Evolutionary conservation across 192 early-diverging fungal species (phyloP), one percentile per base, ranked within the genome.

Genomic region (Coemansia sp.): DNA sequence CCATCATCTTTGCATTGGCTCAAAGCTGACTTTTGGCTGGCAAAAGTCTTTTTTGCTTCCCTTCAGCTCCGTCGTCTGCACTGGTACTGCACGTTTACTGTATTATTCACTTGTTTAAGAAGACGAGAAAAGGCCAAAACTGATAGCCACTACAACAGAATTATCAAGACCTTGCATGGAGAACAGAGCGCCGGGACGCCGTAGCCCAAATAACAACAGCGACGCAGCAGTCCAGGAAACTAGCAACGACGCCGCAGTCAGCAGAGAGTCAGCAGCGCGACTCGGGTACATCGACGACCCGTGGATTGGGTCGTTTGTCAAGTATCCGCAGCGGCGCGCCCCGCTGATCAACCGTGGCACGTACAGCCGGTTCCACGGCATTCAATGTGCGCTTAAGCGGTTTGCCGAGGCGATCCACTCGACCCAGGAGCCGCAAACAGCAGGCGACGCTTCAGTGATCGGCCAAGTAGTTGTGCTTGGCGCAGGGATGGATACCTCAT

Each of bases 311-410:
- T 78, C 88, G 35, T 96, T 97, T 85, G 88, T 95, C 7, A 84
- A 84, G 35, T 84, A 86, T 4, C 82, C 91, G n/a, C 79, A 84
- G 7, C 76, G 90, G 26, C 83, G 94, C 15, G 87, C 93, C 15
- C 97, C 95, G 20, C 81, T 99, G 52, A 97, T 99, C 58, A 99
- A 99, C 75, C 82, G 95, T 81, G 94, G 93, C 86, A 90, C 94
- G 0, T 95, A 90, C 68, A 74, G 91, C 7, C 87, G 96, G 10
- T 87, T 87, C 62, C 45, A 63, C 9, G 87, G 88, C 0, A 62
- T 98, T 18, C 88, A 96, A 52, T 58, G 65, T 15, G 58, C 93
- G 2, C 79, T 94, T 2, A 70, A 68, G 10, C 78, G 84, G 31
- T 99, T 96, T 63, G 69, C 91, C 21, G 31, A 53, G 34, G 59